phyloP scores from a whole-genome alignment of 352 stramenopile genomes.

The Phytophthora syringae region DNA sequence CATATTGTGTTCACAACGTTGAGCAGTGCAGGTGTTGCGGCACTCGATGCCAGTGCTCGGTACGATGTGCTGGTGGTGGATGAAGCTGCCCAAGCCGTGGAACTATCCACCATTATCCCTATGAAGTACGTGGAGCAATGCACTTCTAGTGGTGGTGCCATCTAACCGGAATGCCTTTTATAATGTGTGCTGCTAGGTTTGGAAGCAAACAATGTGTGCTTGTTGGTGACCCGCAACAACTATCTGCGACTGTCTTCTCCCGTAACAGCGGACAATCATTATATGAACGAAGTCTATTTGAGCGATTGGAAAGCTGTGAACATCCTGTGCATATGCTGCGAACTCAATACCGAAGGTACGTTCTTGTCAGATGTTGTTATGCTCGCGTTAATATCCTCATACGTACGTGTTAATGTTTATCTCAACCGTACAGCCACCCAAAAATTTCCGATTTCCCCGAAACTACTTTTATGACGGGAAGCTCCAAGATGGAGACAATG shows the following conservation, averaged over 20 bases:
- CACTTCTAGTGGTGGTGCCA: constrained; percentile 4
- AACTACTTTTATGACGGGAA: constrained; percentile 89
- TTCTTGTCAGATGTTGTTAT: not conserved
- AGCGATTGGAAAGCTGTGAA: constrained; percentile 88
- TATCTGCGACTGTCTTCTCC: constrained; percentile 94
- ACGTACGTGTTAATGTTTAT: constrained; percentile 16
- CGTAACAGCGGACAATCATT: constrained; percentile 83
- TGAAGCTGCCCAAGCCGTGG: constrained; percentile 87
- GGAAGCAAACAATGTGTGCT: constrained; percentile 92
- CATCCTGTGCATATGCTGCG: constrained; percentile 92
- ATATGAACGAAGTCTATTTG: constrained; percentile 93
- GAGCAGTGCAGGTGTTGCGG: constrained; percentile 85
- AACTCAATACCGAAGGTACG: constrained; percentile 85
- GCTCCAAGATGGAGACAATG: constrained; percentile 86
- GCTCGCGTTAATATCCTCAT: not conserved
- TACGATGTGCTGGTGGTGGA: constrained; percentile 90
- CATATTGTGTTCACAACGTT: constrained; percentile 94
- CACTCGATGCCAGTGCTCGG: constrained; percentile 74
- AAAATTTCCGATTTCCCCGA: constrained; percentile 81
- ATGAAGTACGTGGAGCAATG: constrained; percentile 76
- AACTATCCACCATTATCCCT: constrained; percentile 89
- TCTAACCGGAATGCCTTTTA: constrained; percentile 4
- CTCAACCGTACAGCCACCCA: constrained; percentile 57
- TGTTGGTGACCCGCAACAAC: constrained; percentile 93
- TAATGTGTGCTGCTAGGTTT: constrained; percentile 53